Conservation (phyloP, 495 filamentous ascomycete species). For the Xylaria scruposa region DNA sequence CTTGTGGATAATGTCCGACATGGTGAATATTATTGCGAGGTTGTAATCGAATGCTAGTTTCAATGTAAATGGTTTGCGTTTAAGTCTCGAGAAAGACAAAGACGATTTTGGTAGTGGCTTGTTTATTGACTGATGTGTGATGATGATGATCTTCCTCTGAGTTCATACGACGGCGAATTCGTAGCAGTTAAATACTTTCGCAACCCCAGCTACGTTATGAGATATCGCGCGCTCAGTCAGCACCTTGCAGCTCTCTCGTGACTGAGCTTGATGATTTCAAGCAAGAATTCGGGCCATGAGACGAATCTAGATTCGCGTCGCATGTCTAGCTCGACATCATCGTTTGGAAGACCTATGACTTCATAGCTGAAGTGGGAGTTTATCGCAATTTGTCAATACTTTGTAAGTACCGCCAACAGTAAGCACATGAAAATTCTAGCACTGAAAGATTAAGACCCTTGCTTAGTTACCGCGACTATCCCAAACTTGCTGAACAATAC, state of each 20-base stretch:
- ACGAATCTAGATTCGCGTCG: constrained; percentile 20
- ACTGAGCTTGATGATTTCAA: not conserved
- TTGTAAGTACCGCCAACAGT: constrained; percentile 10
- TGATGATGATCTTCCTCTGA: not conserved
- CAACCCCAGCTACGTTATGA: not conserved
- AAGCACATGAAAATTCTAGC: constrained; percentile 7
- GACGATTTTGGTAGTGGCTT: not conserved
- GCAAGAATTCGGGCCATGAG: constrained; percentile 17
- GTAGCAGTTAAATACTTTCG: not conserved
- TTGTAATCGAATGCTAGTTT: not conserved
- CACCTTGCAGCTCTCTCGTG: constrained; percentile 5
- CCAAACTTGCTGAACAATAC: too few relatives aligned
- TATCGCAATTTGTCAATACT: constrained; percentile 17
- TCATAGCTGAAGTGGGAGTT: constrained; percentile 10
- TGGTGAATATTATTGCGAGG: not conserved
- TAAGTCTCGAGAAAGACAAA: not conserved
- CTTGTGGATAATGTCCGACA: constrained; percentile 20
- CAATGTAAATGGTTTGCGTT: not conserved
- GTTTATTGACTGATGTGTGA: constrained; percentile 5
- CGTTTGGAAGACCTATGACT: constrained; percentile 16
- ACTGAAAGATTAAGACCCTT: not conserved
- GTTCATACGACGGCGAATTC: not conserved
- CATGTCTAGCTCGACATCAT: constrained; percentile 19
- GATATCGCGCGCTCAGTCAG: constrained; percentile 19
- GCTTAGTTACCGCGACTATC: not conserved